These are phyloP conservation scores for Ganoderma lingzhi DNA, from an alignment of 1,284 basidiomycete species.

Conservation along the genomic window DNA sequence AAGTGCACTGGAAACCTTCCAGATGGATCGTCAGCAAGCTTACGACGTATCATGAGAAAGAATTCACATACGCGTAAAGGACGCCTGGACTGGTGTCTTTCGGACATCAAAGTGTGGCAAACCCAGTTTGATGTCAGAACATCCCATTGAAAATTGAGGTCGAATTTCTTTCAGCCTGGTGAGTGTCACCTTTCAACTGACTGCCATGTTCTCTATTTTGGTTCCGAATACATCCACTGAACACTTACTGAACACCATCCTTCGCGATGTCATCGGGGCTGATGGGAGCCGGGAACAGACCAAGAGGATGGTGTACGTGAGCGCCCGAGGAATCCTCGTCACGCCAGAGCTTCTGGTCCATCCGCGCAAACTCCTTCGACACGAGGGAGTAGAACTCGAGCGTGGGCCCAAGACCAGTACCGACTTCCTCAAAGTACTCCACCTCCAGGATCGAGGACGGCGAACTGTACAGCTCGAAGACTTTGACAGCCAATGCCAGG, in stretches of 20 bases:
- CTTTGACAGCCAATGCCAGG: slow-evolving; percentile 96
- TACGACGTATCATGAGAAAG: too few relatives aligned
- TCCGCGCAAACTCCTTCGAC: slow-evolving; percentile 91
- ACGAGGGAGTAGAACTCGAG: slow-evolving; percentile 97
- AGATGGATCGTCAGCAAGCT: too few relatives aligned
- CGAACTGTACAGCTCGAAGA: slow-evolving; percentile 96
- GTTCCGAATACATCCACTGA: not conserved
- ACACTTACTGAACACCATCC: slow-evolving; percentile 75
- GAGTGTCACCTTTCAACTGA: too few relatives aligned
- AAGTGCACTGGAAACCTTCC: too few relatives aligned
- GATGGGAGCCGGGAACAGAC: slow-evolving; percentile 91
- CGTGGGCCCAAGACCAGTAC: slow-evolving; percentile 98
- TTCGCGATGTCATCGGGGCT: slow-evolving; percentile 67
- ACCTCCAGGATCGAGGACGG: slow-evolving; percentile 95
- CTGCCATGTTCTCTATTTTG: too few relatives aligned
- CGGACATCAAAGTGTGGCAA: too few relatives aligned
- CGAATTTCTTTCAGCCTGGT: too few relatives aligned
- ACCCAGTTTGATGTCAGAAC: too few relatives aligned
- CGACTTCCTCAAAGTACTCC: slow-evolving; percentile 99
- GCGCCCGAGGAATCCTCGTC: slow-evolving; percentile 77
- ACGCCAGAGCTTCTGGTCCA: slow-evolving; percentile 90
- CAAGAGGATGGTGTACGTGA: slow-evolving; percentile 84
- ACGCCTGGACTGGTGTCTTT: too few relatives aligned
- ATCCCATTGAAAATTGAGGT: too few relatives aligned
- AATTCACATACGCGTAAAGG: too few relatives aligned